phyloP scores from a whole-genome alignment of 441 rosid genomes.

The Pelargonium fulgidum region DNA sequence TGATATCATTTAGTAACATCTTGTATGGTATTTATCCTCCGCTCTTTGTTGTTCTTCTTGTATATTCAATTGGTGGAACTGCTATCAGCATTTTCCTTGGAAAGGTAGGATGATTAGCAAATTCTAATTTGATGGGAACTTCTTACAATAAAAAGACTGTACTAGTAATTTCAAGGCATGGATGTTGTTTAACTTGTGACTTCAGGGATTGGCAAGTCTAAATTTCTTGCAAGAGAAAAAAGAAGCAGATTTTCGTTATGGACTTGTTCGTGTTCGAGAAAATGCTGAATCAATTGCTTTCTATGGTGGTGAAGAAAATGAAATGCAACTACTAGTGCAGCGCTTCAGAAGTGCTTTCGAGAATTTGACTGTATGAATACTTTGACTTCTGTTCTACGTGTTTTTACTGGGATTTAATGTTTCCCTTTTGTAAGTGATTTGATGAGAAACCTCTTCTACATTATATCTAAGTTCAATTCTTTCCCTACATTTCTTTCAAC shows the following conservation, averaged over 20 bases:
- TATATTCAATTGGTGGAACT: constrained; percentile 81
- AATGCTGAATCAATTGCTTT: constrained; percentile 96
- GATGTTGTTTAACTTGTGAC: constrained; percentile 17
- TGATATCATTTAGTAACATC: constrained; percentile 91
- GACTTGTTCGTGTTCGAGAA: constrained; percentile 92
- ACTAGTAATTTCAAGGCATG: background rate
- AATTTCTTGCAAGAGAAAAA: constrained; percentile 97
- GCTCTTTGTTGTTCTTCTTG: constrained; percentile 67
- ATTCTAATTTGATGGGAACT: background rate
- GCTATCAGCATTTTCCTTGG: constrained; percentile 76
- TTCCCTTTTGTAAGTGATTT: no score
- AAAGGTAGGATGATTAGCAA: constrained; percentile 36
- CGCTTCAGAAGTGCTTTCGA: constrained; percentile 84
- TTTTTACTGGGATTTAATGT: background rate
- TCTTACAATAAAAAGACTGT: background rate
- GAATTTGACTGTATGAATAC: constrained; percentile 52
- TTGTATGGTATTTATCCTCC: constrained; percentile 87
- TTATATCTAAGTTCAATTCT: no score
- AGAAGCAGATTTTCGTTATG: constrained; percentile 95
- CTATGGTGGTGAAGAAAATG: constrained; percentile 88
- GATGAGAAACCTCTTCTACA: no score
- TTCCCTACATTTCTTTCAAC: no score
- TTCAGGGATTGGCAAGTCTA: constrained; percentile 75
- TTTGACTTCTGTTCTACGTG: constrained; percentile 13
- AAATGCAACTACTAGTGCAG: constrained; percentile 74